These are phyloP conservation scores for Nemania bipapillata DNA, from an alignment of 2,329 filamentous ascomycete genomes.

Conservation along the genomic window DNA sequence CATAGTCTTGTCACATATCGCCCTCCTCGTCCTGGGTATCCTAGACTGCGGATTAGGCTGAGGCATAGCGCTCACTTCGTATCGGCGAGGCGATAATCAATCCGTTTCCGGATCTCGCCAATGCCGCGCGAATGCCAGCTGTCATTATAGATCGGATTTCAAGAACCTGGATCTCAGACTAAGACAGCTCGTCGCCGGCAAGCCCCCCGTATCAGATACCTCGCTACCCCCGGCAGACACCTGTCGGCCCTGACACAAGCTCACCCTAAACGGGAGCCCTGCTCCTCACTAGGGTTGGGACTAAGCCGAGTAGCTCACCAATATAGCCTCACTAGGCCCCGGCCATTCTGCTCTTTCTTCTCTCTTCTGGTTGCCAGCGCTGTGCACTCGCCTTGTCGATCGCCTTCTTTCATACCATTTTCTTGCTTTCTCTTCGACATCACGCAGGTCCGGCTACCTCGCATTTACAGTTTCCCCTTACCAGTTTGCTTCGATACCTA, in stretches of 20 bases:
- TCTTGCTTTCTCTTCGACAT: constrained; percentile 48
- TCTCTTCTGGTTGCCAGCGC: constrained; percentile 55
- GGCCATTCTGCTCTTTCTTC: constrained; percentile 45
- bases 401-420: constrained; percentile 60
- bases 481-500: constrained; percentile 31
- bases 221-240: constrained; percentile 50
- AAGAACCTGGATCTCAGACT: constrained; percentile 62
- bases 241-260: constrained; percentile 56
- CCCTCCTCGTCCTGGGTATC: constrained; percentile 31
- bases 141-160: constrained; percentile 63
- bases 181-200: constrained; percentile 54
- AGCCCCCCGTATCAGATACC: constrained; percentile 56
- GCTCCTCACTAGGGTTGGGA: constrained; percentile 48
- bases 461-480: constrained; percentile 49
- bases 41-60: constrained; percentile 35
- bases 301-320: constrained; percentile 47
- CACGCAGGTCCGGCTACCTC: constrained; percentile 67
- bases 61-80: constrained; percentile 22
- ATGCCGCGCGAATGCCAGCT: constrained; percentile 67
- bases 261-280: constrained; percentile 54
- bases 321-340: constrained; percentile 54
- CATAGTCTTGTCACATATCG: constrained; percentile 36
- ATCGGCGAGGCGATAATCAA: constrained; percentile 19
- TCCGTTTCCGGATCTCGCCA: constrained; percentile 42
- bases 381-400: constrained; percentile 64